Percentiles rank a stretch among this genome's conserved stretches.
Conservation (phyloP, 345 rosid genomes). For the Aquilaria malaccensis region DNA sequence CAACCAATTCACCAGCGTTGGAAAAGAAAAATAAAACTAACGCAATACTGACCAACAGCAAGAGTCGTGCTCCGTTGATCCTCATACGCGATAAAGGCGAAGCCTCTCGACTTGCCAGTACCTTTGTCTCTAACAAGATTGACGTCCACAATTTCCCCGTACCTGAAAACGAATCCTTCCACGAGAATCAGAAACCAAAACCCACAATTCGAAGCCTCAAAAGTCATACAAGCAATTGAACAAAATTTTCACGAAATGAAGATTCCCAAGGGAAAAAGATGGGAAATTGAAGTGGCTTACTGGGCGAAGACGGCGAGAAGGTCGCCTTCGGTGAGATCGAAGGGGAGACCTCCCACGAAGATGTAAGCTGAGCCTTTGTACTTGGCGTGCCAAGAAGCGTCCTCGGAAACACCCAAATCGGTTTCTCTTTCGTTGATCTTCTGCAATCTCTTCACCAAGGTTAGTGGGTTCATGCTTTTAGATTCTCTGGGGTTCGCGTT, state of each 20-base stretch:
- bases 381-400: conserved; percentile 93
- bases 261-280: not conserved
- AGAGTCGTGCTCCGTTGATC: conserved; percentile 91
- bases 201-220: too few species aligned
- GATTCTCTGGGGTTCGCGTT: not conserved
- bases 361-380: conserved; percentile 84
- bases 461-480: conserved; percentile 66
- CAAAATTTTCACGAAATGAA: not conserved
- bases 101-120: conserved; percentile 91
- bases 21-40: not conserved
- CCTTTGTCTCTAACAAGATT: conserved; percentile 86
- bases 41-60: conserved; percentile 69
- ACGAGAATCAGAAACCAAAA: not conserved
- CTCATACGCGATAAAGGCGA: conserved; percentile 85
- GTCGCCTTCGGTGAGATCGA: conserved; percentile 94
- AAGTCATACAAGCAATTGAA: not conserved
- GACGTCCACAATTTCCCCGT: conserved; percentile 87
- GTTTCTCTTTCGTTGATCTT: conserved; percentile 70
- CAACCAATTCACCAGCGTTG: too few species aligned
- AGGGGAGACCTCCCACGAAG: conserved; percentile 79
- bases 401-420: conserved; percentile 72
- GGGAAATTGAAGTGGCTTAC: conserved; percentile 24
- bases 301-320: conserved; percentile 91
- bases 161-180: conserved; percentile 29
- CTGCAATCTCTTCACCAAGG: conserved; percentile 74